Conservation (phyloP, 495 filamentous ascomycete species). For the Tuber magnatum region DNA sequence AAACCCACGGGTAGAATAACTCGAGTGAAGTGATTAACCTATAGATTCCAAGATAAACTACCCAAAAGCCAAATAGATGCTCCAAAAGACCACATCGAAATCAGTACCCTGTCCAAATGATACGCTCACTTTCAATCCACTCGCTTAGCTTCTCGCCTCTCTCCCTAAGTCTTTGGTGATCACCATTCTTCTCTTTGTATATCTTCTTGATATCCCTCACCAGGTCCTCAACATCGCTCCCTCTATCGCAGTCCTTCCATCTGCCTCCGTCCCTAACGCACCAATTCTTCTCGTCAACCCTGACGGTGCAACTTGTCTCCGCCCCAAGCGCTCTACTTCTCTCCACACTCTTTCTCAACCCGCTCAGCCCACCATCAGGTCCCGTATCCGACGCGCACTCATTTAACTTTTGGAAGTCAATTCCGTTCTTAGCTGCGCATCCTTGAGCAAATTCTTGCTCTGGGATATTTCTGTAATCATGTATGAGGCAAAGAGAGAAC, state of each 20-base stretch:
- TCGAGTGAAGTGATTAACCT: neutral
- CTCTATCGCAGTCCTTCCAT: conserved; percentile 73
- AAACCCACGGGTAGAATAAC: neutral
- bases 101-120: neutral
- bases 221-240: conserved; percentile 62
- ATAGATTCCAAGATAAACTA: neutral
- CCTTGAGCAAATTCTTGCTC: conserved; percentile 64
- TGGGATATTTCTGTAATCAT: conserved; percentile 66
- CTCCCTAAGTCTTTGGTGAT: conserved; percentile 19
- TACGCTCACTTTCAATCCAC: neutral
- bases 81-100: neutral
- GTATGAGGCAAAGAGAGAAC: conserved; percentile 80
- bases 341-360: conserved; percentile 70
- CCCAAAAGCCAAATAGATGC: neutral
- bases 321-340: conserved; percentile 60
- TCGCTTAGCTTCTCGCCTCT: neutral
- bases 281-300: conserved; percentile 68
- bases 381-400: conserved; percentile 57
- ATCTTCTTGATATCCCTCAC: conserved; percentile 64
- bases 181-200: conserved; percentile 47
- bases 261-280: conserved; percentile 73
- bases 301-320: conserved; percentile 78
- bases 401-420: conserved; percentile 78
- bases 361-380: conserved; percentile 59
- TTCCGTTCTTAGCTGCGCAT: conserved; percentile 81